A percentile compares a stretch with the other conserved stretches of the same genome.
Conservation (phyloP, 78 protist genomes). For the Neovahlkampfia damariscottae region DNA sequence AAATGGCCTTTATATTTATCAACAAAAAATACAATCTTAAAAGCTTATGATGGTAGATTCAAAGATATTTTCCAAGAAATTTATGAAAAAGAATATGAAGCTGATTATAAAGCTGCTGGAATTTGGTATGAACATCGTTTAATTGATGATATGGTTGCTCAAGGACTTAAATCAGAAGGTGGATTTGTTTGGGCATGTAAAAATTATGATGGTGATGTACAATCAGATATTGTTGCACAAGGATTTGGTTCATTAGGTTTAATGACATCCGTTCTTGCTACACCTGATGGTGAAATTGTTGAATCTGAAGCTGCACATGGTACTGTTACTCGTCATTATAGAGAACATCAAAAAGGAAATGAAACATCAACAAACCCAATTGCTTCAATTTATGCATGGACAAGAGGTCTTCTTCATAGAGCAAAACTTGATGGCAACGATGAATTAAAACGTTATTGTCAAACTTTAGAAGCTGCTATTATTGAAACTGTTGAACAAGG, state of each 20-base stretch:
- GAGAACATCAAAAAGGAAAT: constrained; percentile 63
- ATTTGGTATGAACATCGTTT: constrained; percentile 84
- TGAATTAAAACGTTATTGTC: constrained; percentile 26
- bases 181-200: constrained; percentile 93
- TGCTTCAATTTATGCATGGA: constrained; percentile 89
- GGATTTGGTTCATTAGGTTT: constrained; percentile 88
- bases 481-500: constrained; percentile 34
- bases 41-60: constrained; percentile 83
- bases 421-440: constrained; percentile 74
- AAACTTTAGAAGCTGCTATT: constrained; percentile 20
- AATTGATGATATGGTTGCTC: constrained; percentile 90
- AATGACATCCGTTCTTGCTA: constrained; percentile 80
- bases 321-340: constrained; percentile 86
- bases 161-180: constrained; percentile 55
- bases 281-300: constrained; percentile 73
- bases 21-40: constrained; percentile 85
- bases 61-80: constrained; percentile 71
- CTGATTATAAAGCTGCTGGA: constrained; percentile 34
- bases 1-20: constrained; percentile 60
- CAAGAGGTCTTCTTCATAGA: constrained; percentile 77
- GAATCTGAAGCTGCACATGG: constrained; percentile 95
- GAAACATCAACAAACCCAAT: constrained; percentile 84
- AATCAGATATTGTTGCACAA: constrained; percentile 80
- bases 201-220: constrained; percentile 96
- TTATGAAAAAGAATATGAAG: constrained; percentile 46